Conservation (phyloP, 768 basidiomycete genomes). For the Aureoboletus auriporus region DNA sequence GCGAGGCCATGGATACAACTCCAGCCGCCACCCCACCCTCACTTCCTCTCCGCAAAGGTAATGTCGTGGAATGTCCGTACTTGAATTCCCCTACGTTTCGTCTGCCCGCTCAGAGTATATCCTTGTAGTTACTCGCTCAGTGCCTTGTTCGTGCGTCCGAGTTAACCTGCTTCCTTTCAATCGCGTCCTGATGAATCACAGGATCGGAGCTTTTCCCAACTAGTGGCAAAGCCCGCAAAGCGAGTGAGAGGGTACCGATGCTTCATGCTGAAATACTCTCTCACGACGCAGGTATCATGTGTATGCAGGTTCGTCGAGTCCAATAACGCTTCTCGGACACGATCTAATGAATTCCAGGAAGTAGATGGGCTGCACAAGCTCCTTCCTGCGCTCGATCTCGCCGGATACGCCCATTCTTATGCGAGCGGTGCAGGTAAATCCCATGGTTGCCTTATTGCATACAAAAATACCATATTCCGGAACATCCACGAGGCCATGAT, state of each 20-base stretch:
- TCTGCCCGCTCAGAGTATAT: constrained; percentile 2
- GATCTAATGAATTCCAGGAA: constrained; percentile 50
- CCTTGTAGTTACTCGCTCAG: constrained; percentile 66
- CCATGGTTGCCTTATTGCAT: constrained; percentile 85
- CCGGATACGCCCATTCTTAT: constrained; percentile 62
- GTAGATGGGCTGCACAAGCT: constrained; percentile 79
- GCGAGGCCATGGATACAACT: constrained; percentile 35
- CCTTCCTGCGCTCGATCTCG: constrained; percentile 58
- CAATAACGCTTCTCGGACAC: neutral
- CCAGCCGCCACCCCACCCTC: neutral
- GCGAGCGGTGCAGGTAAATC: constrained; percentile 70
- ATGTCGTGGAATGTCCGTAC: constrained; percentile 82
- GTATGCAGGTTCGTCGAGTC: constrained; percentile 64
- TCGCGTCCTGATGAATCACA: constrained; percentile 24
- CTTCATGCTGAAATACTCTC: constrained; percentile 69
- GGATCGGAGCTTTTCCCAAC: constrained; percentile 80
- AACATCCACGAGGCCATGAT: constrained; percentile 46
- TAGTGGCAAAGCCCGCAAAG: constrained; percentile 77
- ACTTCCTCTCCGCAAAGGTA: constrained; percentile 40
- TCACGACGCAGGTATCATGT: constrained; percentile 75
- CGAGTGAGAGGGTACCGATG: constrained; percentile 68
- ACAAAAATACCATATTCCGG: constrained; percentile 49
- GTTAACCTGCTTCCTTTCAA: neutral
- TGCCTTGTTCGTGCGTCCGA: constrained; percentile 66
- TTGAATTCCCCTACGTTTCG: neutral